These are phyloP conservation scores for Trichaptum fuscoviolaceum DNA, from an alignment of 768 basidiomycete species.

Conservation along the genomic window DNA sequence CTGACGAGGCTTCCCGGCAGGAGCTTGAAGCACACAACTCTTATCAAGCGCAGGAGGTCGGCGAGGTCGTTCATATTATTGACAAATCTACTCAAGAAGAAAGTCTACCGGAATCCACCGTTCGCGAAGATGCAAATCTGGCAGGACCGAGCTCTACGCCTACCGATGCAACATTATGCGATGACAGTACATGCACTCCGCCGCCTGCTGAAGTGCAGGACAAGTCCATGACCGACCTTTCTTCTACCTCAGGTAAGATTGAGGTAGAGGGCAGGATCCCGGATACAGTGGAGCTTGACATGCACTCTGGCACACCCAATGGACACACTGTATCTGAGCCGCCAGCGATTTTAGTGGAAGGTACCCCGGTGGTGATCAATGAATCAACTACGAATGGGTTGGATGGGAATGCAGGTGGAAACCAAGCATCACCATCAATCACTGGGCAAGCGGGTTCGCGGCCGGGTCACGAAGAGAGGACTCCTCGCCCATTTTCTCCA, in stretches of 20 bases:
- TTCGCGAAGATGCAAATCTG: background rate
- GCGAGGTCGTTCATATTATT: background rate
- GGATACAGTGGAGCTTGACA: background rate
- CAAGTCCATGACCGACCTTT: too few species aligned
- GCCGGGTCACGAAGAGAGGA: background rate
- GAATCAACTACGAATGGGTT: background rate
- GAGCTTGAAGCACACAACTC: too few species aligned
- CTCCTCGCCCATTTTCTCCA: constrained; percentile 51
- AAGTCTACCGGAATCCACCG: background rate
- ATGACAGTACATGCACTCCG: too few species aligned
- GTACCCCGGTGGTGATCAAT: background rate
- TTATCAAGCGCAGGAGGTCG: background rate
- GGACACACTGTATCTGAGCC: background rate
- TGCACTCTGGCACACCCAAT: background rate
- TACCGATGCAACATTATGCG: too few species aligned
- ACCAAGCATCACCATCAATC: background rate
- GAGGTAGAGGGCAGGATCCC: background rate
- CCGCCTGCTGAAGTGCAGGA: too few species aligned
- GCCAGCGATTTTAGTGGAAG: background rate
- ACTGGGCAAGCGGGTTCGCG: background rate
- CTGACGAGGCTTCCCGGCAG: background rate
- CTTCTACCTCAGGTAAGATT: background rate
- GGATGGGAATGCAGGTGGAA: background rate
- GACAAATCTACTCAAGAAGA: background rate
- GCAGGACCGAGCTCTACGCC: background rate